Percentiles rank a stretch among this genome's conserved stretches.
Evolutionary conservation across 352 stramenopile species (phyloP).

Genomic region (Phytopythium delawarense): DNA sequence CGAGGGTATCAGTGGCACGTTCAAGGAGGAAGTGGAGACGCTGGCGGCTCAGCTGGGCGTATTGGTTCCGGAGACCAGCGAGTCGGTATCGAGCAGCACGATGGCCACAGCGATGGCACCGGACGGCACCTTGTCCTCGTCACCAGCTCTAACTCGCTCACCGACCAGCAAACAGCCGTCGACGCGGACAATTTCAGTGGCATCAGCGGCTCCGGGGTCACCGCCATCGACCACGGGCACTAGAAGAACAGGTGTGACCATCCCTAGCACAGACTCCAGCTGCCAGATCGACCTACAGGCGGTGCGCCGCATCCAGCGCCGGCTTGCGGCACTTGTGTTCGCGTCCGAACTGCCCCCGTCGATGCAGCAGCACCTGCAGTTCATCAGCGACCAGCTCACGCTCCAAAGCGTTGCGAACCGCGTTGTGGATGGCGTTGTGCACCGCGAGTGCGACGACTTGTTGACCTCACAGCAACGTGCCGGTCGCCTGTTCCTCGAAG

Average conservation of each 20-base stretch:
- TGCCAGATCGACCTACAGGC: constrained; percentile 52
- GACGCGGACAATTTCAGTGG: background rate
- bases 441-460: constrained; percentile 43
- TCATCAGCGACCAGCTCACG: constrained; percentile 44
- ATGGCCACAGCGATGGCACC: background rate
- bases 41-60: constrained; percentile 38
- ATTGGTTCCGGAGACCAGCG: constrained; percentile 35
- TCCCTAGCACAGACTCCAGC: background rate
- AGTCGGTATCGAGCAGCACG: background rate
- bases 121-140: background rate
- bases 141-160: background rate
- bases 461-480: constrained; percentile 44
- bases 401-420: constrained; percentile 64
- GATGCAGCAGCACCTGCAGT: constrained; percentile 50
- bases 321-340: constrained; percentile 68
- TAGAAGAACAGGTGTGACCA: background rate
- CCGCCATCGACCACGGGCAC: background rate
- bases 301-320: constrained; percentile 78
- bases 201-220: background rate
- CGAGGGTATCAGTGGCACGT: constrained; percentile 40
- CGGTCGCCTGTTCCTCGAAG: constrained; percentile 49
- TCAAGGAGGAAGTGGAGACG: constrained; percentile 53
- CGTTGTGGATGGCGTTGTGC: constrained; percentile 61
- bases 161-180: background rate
- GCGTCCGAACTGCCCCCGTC: constrained; percentile 52